phyloP scores from a whole-genome alignment of 345 rosid species.

The Ceriops zippeliana region DNA sequence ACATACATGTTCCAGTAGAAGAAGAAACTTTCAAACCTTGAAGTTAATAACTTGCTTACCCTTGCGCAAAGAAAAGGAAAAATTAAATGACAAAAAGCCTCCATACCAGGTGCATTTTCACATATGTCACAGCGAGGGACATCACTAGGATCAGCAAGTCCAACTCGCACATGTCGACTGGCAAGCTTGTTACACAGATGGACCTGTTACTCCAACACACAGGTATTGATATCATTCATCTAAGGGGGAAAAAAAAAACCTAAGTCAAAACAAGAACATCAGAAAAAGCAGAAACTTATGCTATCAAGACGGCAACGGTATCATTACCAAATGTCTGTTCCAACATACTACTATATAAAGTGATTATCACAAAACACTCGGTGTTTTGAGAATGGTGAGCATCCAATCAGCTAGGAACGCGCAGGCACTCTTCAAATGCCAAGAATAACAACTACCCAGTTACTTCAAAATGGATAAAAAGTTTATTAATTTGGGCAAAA shows the following conservation, averaged over 20 bases:
- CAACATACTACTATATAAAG: no score
- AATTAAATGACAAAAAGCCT: not conserved
- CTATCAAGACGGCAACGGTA: not conserved
- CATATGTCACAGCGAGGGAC: conserved; percentile 81
- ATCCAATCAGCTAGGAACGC: no score
- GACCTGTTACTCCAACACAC: conserved; percentile 43
- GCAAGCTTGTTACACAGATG: conserved; percentile 88
- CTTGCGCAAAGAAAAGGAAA: not conserved
- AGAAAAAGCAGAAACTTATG: not conserved
- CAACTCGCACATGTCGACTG: conserved; percentile 72
- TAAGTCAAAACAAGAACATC: not conserved
- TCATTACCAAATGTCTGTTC: not conserved
- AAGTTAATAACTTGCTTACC: not conserved
- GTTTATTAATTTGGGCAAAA: not conserved
- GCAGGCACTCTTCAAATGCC: not conserved
- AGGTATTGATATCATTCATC: not conserved
- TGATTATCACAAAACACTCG: no score
- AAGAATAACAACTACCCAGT: not conserved
- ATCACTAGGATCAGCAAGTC: conserved; percentile 68
- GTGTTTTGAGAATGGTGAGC: no score
- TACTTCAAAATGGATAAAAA: conserved; percentile 7
- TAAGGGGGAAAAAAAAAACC: not conserved
- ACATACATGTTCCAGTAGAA: conserved; percentile 25
- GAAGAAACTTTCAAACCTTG: conserved; percentile 20
- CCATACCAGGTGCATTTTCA: conserved; percentile 77